Evolutionary conservation across 192 early-diverging fungal genomes (phyloP).

Genomic region (Backusella circina): DNA sequence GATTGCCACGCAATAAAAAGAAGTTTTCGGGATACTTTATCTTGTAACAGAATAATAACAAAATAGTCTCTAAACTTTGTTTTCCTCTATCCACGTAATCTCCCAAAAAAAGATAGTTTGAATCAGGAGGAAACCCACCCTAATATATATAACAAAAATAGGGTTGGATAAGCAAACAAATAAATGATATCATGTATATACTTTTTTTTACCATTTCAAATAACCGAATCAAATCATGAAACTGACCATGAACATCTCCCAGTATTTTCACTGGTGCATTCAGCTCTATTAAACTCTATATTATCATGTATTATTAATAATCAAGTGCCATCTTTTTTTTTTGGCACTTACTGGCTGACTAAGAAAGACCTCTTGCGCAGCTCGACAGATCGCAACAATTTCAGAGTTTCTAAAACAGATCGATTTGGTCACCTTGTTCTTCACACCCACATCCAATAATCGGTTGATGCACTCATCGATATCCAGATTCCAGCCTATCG

Average conservation of each 20-base stretch:
- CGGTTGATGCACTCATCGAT: conserved; percentile 31
- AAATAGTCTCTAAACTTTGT: conserved; percentile 92
- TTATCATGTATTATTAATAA: not conserved
- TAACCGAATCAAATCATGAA: conserved; percentile 83
- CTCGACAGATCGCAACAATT: conserved; percentile 81
- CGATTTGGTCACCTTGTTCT: conserved; percentile 44
- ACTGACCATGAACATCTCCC: conserved; percentile 97
- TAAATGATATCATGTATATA: not conserved
- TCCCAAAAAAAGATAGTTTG: conserved; percentile 93
- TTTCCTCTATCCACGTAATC: conserved; percentile 99
- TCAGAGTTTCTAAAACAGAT: conserved; percentile 89
- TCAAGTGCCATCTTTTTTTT: not conserved
- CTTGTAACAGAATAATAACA: conserved; percentile 93
- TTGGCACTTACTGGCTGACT: conserved; percentile 61
- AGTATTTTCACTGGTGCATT: conserved; percentile 75
- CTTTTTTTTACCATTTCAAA: conserved; percentile 78
- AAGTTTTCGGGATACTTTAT: conserved; percentile 98
- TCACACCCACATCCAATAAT: conserved; percentile 16
- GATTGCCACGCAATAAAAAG: conserved; percentile 93
- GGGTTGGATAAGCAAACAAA: not conserved
- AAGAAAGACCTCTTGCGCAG: conserved; percentile 85
- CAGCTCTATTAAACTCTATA: conserved; percentile 61
- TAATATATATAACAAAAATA: not conserved
- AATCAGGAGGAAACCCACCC: conserved; percentile 85
- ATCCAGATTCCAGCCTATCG: conserved; percentile 18